Evolutionary conservation across 805 yeast genomes (phyloP), one percentile per base, ranked within the genome.

Genomic region (Millerago galiae): DNA sequence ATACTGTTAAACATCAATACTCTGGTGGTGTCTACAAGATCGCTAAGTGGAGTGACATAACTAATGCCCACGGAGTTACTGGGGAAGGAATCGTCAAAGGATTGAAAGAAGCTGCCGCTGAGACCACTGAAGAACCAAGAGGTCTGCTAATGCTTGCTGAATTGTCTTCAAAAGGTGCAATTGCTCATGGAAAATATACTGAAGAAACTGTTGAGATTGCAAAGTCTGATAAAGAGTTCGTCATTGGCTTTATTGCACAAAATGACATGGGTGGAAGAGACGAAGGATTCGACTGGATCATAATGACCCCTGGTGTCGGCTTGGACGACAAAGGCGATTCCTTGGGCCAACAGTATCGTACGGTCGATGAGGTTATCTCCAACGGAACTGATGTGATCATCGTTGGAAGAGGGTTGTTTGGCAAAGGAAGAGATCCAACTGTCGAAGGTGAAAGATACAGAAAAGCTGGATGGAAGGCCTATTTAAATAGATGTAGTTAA

Each of bases 281-380:
- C 3, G 93, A 81, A 54, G 93, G 91, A 1, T 90, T 84, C 56
- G 99, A 93, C 66, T 93, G 97, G 96, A 66, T 93, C 33, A 78
- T 90, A 45, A 82, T 93, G 93, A 91, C 99, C 1, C 99, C 99
- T 0, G 99, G 99, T 48, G 99, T 93, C 32, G 98, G 98, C 3
- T 73, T 93, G 40, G 99, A 91, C 59, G 98, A 91, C 59, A 93
- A 83, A 62, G 97, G 98, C 13, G 99, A 93, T 61, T 78, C 82
- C 1, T 72, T 93, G 47, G 99, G 99, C 18, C 99, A 93, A 64
- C 98, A 93, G 65, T 93, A 93, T 65, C 76, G 99, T 62, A 80
- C 96, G 5, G 98, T 91, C 4, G 78, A 77, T 49, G 87, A 84
- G 46, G 99, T 89, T 18, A 71, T 91, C 11, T 59, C 75, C 12